Base-by-base conservation (phyloP, 2,329 filamentous ascomycete genomes). In the Epichloe sp. region DNA sequence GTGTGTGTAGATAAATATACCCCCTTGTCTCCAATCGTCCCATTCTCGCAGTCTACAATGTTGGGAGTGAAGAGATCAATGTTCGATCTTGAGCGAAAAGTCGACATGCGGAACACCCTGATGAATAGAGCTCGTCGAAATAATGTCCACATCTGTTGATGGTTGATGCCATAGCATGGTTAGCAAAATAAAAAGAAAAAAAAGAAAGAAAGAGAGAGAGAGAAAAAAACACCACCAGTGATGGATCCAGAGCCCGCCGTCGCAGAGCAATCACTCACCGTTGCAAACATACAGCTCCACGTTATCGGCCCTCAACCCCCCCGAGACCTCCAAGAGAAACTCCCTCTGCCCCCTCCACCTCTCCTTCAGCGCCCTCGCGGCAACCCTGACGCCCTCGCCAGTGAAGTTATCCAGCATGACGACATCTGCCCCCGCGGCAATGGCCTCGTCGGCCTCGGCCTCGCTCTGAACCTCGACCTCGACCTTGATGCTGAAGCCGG, bases 381-480 rank as follows among this genome's bases (percentile, higher is more conserved):
- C 88, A 8, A 76, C 68, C 64, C 82, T 83, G 55, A 96, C 83
- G 0, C 83, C 88, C 1, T 87, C 83, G 1, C 85, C 82, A 0
- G 81, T 83, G 63, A 97, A 98, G 67, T 98, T 98, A 66, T 98
- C 93, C 54, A 98, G 71, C 93, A 98, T 98, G 55, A 98, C 83
- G 19, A 98, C 83, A 65, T 98, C 91, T 0, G 93, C 93, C 1
- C 93, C 93, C 0, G 91, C 91, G 3, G 73, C 79, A 60, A 96
- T 90, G 0, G 93, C 93, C 69, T 94, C 88, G 65, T 96, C 83
- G 0, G 93, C 93, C 70, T 95, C 89, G 43, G 77, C 82, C 68
- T 95, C 83, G 60, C 76, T 86, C 71, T 91, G 88, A 45, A 93
- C 93, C 73, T 98, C 91, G 23, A 98, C 93, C 72, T 98, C 93